Evolutionary conservation across 1,284 basidiomycete species (phyloP), one percentile per base, ranked within the genome.

Genomic region (Porodaedalea pini): DNA sequence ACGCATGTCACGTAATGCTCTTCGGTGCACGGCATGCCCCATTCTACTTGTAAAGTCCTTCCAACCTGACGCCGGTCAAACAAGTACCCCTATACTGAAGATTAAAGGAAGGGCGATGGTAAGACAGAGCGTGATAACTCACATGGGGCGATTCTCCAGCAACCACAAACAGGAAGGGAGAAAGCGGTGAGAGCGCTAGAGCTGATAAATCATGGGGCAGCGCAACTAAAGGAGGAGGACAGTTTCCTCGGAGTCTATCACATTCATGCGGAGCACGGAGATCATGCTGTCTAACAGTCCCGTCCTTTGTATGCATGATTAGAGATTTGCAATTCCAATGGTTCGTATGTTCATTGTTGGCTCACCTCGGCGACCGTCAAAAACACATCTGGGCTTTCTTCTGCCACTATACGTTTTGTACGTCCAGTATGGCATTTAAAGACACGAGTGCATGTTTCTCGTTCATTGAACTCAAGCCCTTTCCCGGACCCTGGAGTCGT

Each of bases 261-360:
- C 90, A 93, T 23, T 69, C 69, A 69, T 93, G 92, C 3, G 77
- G 69, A 6, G 77, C 79, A 43, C 94, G 79, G 23, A 97, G 73
- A 69, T 97, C 94, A 68, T 95, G 92, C 69, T 96, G 94, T 27
- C 94, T 81, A 8, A 87, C 85, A n/a, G 81, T 76, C 1, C 82
- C 85, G 66, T 87, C 85, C 76, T 87, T 62, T 8, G 41, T 39
- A 17, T 10, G 23, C 49, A 37, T 44, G 57, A 54, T 36, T 32
- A 53, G 23, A 29, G 21, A 63, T 17, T 56, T 60, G n/a, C n/a
- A 31, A 19, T n/a, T n/a, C n/a, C n/a, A n/a, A n/a, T n/a, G n/a
- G n/a, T n/a, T n/a, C n/a, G n/a, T n/a, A n/a, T n/a, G n/a, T n/a
- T n/a, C n/a, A n/a, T n/a, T n/a, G n/a, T n/a, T n/a, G 11, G 41